These are phyloP conservation scores for Rhexocercosporidium sp. DNA, from an alignment of 2,329 filamentous ascomycete genomes.

Conservation along the genomic window DNA sequence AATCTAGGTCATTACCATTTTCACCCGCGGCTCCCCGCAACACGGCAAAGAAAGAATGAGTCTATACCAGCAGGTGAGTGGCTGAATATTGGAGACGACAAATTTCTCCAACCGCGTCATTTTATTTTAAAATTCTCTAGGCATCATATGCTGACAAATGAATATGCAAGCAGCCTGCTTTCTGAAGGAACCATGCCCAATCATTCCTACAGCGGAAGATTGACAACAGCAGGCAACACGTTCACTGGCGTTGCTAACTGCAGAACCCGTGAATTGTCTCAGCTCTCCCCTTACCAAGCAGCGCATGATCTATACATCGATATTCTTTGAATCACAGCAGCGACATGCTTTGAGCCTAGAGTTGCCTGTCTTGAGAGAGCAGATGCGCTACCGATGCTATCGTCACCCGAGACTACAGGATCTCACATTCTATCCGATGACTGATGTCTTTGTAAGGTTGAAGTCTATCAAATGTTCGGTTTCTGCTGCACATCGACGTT, in stretches of 20 bases:
- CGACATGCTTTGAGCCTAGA: background rate
- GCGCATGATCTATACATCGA: background rate
- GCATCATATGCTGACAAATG: background rate
- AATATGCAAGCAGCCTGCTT: background rate
- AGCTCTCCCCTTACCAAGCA: background rate
- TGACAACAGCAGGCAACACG: background rate
- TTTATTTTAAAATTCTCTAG: background rate
- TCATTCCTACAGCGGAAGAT: background rate
- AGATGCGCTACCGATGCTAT: background rate
- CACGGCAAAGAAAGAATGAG: background rate
- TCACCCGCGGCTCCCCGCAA: background rate
- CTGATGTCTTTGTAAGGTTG: slow-evolving; percentile 2
- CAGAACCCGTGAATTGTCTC: background rate
- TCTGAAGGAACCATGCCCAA: background rate
- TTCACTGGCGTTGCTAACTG: background rate
- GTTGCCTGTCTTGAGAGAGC: background rate
- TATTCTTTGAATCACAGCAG: background rate
- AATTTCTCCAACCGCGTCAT: slow-evolving; percentile 1
- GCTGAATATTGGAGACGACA: background rate
- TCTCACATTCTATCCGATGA: background rate
- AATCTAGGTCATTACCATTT: background rate
- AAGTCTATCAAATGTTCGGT: background rate
- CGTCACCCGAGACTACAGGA: background rate
- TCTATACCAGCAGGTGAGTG: background rate
- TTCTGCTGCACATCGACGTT: slow-evolving; percentile 13